Evolutionary conservation across 1,284 basidiomycete genomes (phyloP).

Genomic region (Ustilago hordei): DNA sequence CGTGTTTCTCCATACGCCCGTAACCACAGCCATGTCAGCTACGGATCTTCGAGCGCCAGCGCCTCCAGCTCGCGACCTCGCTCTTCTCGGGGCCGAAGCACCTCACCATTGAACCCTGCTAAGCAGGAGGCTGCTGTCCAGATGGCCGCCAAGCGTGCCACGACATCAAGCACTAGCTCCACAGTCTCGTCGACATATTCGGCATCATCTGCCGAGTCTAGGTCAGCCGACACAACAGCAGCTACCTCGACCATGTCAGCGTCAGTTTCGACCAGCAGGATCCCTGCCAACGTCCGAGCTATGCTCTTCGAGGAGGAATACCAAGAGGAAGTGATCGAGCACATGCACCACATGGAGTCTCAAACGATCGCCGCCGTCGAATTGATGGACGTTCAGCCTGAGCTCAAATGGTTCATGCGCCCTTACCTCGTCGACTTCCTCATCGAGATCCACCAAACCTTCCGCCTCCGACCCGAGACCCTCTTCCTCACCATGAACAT

Average conservation of each 20-base stretch:
- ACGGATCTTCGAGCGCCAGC: slow-evolving; percentile 38
- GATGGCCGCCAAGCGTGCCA: slow-evolving; percentile 47
- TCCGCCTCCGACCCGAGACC: slow-evolving; percentile 91
- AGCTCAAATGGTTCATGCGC: slow-evolving; percentile 89
- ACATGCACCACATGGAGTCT: slow-evolving; percentile 97
- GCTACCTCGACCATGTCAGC: slow-evolving; percentile 38
- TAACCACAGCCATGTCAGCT: slow-evolving; percentile 29
- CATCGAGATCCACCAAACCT: slow-evolving; percentile 95
- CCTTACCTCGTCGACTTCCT: slow-evolving; percentile 98
- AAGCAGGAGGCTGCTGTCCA: slow-evolving; percentile 49
- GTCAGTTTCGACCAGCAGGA: slow-evolving; percentile 28
- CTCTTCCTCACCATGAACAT: slow-evolving; percentile 98
- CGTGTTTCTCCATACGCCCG: slow-evolving; percentile 35
- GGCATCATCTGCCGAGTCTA: slow-evolving; percentile 26
- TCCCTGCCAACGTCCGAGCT: slow-evolving; percentile 38
- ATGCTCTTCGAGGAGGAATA: slow-evolving; percentile 84
- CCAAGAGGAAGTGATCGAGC: slow-evolving; percentile 86
- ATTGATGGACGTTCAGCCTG: slow-evolving; percentile 98
- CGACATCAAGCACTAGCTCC: slow-evolving; percentile 34
- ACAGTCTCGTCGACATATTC: slow-evolving; percentile 36
- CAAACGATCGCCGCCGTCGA: slow-evolving; percentile 87
- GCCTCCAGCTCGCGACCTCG: slow-evolving; percentile 34
- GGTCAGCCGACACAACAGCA: slow-evolving; percentile 40
- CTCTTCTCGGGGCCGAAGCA: slow-evolving; percentile 42
- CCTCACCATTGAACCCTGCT: slow-evolving; percentile 37